Evolutionary conservation across 208 protist genomes (phyloP).

Genomic region (Crithidia thermophila): DNA sequence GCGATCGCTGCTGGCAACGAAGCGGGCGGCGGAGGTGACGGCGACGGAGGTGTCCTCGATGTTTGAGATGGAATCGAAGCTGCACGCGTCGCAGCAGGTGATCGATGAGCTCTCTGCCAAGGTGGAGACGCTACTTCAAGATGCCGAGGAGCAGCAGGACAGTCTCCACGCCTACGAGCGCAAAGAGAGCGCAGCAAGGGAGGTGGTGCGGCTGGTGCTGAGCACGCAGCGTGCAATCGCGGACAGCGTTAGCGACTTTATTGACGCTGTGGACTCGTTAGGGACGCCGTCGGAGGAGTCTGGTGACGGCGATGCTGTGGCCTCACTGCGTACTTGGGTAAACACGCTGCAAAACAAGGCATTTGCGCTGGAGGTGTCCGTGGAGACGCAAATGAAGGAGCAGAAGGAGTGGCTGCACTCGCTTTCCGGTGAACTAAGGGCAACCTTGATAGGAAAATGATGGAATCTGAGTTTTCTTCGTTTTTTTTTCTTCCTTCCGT

Average conservation of each 20-base stretch:
- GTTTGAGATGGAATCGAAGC: conserved; percentile 54
- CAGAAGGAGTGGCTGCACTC: conserved; percentile 24
- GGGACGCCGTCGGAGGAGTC: not conserved
- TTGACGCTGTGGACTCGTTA: not conserved
- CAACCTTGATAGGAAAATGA: not conserved
- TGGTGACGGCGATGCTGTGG: too few relatives aligned
- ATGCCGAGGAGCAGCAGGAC: not conserved
- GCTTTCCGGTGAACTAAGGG: conserved; percentile 15
- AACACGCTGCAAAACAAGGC: not conserved
- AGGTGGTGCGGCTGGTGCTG: conserved; percentile 19
- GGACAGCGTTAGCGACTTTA: conserved; percentile 7
- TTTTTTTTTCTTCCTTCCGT: conserved; percentile 11
- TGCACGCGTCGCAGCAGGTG: conserved; percentile 41
- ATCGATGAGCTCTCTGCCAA: conserved; percentile 19
- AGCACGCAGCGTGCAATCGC: conserved; percentile 13
- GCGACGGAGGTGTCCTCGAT: conserved; percentile 47
- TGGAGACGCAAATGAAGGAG: conserved; percentile 18
- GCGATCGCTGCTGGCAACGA: conserved; percentile 45
- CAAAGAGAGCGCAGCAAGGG: conserved; percentile 10
- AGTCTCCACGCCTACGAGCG: conserved; percentile 13
- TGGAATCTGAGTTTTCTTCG: not conserved
- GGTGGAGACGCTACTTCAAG: conserved; percentile 15
- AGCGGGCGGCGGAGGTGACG: conserved; percentile 53
- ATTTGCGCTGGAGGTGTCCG: conserved; percentile 2
- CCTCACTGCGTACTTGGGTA: not conserved